phyloP scores from a whole-genome alignment of 495 filamentous ascomycete genomes.

The Pyrenula aspistea region DNA sequence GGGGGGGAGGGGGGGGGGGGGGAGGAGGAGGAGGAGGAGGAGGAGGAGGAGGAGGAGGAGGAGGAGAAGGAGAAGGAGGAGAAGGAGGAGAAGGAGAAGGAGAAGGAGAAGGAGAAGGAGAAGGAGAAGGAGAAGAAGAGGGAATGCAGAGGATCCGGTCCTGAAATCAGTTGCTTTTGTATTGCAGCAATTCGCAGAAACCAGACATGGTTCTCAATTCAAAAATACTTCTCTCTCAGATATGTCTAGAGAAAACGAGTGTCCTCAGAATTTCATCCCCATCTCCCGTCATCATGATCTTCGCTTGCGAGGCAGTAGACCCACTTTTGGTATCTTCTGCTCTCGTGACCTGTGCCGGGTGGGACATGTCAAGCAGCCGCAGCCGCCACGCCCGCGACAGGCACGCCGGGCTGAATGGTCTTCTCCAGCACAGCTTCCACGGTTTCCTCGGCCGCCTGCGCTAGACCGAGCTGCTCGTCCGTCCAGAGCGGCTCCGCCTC shows the following conservation, averaged over 20 bases:
- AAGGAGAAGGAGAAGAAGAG: not conserved
- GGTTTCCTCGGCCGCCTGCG: not conserved
- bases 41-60: conserved; percentile 4
- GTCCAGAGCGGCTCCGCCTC: conserved; percentile 70
- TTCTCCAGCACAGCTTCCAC: not conserved
- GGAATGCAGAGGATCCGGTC: not conserved
- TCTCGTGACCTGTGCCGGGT: not conserved
- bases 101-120: not conserved
- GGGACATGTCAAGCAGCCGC: not conserved
- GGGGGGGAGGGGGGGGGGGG: conserved; percentile 1
- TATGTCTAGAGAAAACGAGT: not conserved
- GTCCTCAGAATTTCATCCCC: not conserved
- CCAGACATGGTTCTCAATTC: conserved; percentile 10
- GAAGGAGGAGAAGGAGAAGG: conserved; percentile 3
- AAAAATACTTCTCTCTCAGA: conserved; percentile 9
- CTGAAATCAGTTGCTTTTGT: not conserved
- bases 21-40: conserved; percentile 1
- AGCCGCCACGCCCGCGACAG: not conserved
- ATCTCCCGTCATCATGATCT: not conserved
- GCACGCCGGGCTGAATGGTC: not conserved
- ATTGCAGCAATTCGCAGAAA: not conserved
- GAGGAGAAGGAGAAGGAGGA: conserved; percentile 2
- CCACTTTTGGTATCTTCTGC: not conserved
- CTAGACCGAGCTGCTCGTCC: conserved; percentile 67
- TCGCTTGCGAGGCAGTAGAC: not conserved